Base-by-base conservation (phyloP, 345 rosid genomes). In the Eucalyptus cloeziana region DNA sequence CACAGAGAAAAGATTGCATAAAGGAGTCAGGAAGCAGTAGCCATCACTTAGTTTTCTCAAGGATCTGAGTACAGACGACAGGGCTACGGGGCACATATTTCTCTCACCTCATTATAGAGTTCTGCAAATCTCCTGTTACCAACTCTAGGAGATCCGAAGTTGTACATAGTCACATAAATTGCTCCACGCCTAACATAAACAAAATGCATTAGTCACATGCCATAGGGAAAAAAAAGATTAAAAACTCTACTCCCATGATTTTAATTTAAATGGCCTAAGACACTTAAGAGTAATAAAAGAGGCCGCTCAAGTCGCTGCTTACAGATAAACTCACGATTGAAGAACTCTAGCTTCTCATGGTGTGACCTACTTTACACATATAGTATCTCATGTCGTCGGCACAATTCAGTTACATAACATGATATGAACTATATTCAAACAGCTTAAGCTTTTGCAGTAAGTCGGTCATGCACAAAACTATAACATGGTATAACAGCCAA, bases 81-180 rank as follows among this genome's bases (percentile, higher is more conserved):
- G 16, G 44, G 25, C 62, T n/a, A 86, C 14, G 6, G 33, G 54
- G n/a, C 37, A 50, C 86, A 83, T 80, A 43, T 21, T 67, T 81
- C 79, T 60, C 52, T 90, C 91, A 97, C 99, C 99, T 96, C 92
- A 71, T 97, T 97, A 90, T 97, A 97, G 51, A 93, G 92, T 86
- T 96, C 99, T 56, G 98, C 97, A 88, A 97, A 96, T 88, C 92
- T 94, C 94, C 91, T 96, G 93, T 97, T 96, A 89, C 99, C 99
- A 91, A 97, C 99, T 93, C 98, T 96, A 71, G 99, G 99, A 90
- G 99, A 97, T 86, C 99, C 99, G 80, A 97, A 97, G 92, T 96
- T 97, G 91, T 96, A 97, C 99, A 96, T 96, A 22, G 98, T 96
- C 90, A 96, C 94, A 49, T 92, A 93, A 92, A 96, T 93, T 81